Evolutionary conservation across 1,284 basidiomycete genomes (phyloP), one percentile per base, ranked within the genome.

Genomic region (Cutaneotrichosporon cutaneum): DNA sequence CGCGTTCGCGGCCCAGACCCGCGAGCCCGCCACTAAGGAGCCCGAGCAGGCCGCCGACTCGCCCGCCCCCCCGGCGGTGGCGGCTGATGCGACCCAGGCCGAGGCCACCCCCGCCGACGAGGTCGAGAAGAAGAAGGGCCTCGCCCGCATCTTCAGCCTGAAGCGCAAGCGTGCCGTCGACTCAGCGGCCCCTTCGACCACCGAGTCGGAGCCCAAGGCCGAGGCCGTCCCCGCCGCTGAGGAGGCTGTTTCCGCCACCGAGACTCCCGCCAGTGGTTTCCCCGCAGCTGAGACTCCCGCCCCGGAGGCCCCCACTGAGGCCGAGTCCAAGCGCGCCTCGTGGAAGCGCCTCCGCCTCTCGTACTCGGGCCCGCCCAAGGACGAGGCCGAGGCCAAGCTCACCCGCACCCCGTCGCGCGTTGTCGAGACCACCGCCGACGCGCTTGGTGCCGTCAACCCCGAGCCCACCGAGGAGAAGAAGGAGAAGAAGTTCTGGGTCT

Each of bases 111-210:
- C 45, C 45, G 26, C 22, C 45, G 26, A 48, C 13, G 45, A 24
- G 10, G 45, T 13, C 18, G 45, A 51, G 48, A 27, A 27, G 22
- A 48, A 48, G 48, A 51, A 51, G 48, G 24, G 26, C 24, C 48
- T 51, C 14, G 13, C 48, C 26, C 48, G 48, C 48, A 11, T 51
- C 26, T 51, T 51, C 27, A 27, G 24, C 26, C 48, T 51, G 5
- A 51, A 51, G 48, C 48, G 48, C 14, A 51, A 51, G 26, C 48
- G 48, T 18, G 45, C 45, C 22, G 26, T 27, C 24, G 45, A 48
- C 22, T 27, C 45, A 8, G 22, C 22, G 22, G 24, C 7, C 26
- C 39, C 39, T n/a, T 42, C 39, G 16, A 48, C 45, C 45, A 5
- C 45, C 7, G 45, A 24, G 45, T 9, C 45, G 9, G 45, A 48